Evolutionary conservation across 345 rosid genomes (phyloP).

Genomic region (Citrus trifoliata): DNA sequence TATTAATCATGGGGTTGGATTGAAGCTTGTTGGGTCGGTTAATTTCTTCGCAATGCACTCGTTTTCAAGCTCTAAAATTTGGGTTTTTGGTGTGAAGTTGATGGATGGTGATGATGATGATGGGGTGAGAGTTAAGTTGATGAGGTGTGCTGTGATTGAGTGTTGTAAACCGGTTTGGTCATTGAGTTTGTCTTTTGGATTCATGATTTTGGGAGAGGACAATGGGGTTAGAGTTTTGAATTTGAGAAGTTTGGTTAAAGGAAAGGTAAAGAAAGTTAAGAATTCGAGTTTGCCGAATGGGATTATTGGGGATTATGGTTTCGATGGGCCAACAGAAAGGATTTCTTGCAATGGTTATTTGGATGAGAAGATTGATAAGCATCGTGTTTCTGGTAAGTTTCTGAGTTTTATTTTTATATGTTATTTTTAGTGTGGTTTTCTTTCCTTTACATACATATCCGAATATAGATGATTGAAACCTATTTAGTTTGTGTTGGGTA

Average conservation of each 20-base stretch:
- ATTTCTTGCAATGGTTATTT: slow-evolving; percentile 30
- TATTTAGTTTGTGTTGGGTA: neutral
- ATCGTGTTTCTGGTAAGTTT: slow-evolving; percentile 46
- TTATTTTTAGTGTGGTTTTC: neutral
- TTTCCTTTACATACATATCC: neutral
- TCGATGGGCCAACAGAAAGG: slow-evolving; percentile 19
- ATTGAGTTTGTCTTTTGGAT: slow-evolving; percentile 49
- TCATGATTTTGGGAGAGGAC: slow-evolving; percentile 70
- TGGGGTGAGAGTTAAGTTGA: slow-evolving; percentile 51
- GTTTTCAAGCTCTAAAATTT: slow-evolving; percentile 50
- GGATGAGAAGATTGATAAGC: slow-evolving; percentile 47
- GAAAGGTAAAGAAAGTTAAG: slow-evolving; percentile 42
- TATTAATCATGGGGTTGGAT: slow-evolving; percentile 52
- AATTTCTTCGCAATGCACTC: slow-evolving; percentile 69
- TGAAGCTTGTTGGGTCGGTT: slow-evolving; percentile 61
- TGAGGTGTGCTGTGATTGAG: slow-evolving; percentile 70
- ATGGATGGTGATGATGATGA: slow-evolving; percentile 27
- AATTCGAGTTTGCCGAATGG: slow-evolving; percentile 41
- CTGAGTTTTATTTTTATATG: neutral
- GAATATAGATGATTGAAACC: neutral
- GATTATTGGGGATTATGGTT: slow-evolving; percentile 21
- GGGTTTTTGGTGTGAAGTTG: slow-evolving; percentile 55
- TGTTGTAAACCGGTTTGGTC: slow-evolving; percentile 65
- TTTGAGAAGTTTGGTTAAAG: slow-evolving; percentile 57
- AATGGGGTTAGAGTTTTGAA: slow-evolving; percentile 61